Base-by-base conservation (phyloP, 495 filamentous ascomycete species). In the Monascus purpureus region DNA sequence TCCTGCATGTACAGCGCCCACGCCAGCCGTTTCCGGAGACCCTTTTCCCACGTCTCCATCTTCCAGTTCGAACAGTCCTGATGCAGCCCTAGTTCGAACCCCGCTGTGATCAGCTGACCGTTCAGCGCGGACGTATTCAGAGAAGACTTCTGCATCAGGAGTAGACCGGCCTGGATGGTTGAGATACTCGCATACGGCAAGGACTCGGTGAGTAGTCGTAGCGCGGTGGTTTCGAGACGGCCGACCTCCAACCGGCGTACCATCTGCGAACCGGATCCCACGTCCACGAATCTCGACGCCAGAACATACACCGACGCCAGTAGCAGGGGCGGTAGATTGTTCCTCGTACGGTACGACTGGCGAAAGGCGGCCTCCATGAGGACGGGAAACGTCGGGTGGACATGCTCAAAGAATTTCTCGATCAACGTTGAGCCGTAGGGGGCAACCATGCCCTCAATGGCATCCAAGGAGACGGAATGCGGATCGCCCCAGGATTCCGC, bases 351-450 rank as follows among this genome's bases (percentile, higher is more conserved):
- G 47, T 92, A 84, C 41, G 85, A 81, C 42, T 92, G 82, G 42
- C 82, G 73, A 48, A 93, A 93, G 20, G 85, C 70, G 38, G 75
- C 70, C 59, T 93, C 87, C 45, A 93, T 77, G 31, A 94, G 60
- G 37, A 97, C 83, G 19, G 88, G 88, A 43, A 93, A 92, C 36
- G 71, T 83, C 1, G 85, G 87, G 52, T 95, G 90, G 28, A 95
- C 76, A 32, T 82, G 67, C 32, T 75, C 70, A 44, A 93, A 93
- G 63, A 87, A 97, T 31, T 92, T 67, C 37, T 88, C 80, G 31
- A 95, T 73, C 49, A 94, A 48, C 8, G 74, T 74, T 35, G 75
- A 71, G 25, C 85, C 85, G 53, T 93, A 73, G 4, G 83, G 82
- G 18, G 79, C 72, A 29, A 95, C 80, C 43, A 90, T 60, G 37